Evolutionary conservation across 176 grass and related monocot species (phyloP), one percentile per base, ranked within the genome.

Genomic region (Carex scoparia): DNA sequence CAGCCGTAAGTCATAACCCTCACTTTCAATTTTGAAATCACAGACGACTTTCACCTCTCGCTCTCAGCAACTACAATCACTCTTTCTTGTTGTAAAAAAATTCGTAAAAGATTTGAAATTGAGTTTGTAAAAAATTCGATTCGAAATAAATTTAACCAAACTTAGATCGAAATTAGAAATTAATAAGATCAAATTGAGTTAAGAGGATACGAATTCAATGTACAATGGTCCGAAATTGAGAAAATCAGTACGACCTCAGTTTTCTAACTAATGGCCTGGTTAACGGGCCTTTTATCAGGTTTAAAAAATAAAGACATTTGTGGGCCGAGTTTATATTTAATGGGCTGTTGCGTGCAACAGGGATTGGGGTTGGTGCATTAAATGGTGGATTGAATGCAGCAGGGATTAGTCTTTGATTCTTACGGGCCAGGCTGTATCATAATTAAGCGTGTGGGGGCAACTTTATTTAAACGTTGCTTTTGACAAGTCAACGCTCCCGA

Each of bases 401-500:
- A 30, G 2, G 15, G 6, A 69, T 6, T 14, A 7, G 15, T 68
- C 65, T 14, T 49, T 10, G 7, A 10, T 7, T 1, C 46, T 15
- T 37, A 9, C 33, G 48, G 77, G 58, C 58, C 57, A 38, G 79
- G 56, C 58, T 60, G 18, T 80, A 63, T 81, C 9, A 51, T 51
- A 51, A n/a, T n/a, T 28, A 74, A 65, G 32, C 61, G 58, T 48
- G 79, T 81, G 54, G 27, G 79, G 79, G 4, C 60, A 28, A 64
- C 35, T 81, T 40, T 49, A 32, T 51, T 33, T 58, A 79, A 57
- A 80, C 33, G 11, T 19, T 61, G n/a, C 15, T n/a, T 65, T 80
- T 81, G 79, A 81, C 58, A 81, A 81, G 57, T 65, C 79, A 80
- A 37, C 57, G 12, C 9, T 81, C 8, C 1, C 14, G 0, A 66